A percentile compares a stretch with the other conserved stretches of the same genome.
Conservation (phyloP, 345 rosid species). For the Lepidium africanum region DNA sequence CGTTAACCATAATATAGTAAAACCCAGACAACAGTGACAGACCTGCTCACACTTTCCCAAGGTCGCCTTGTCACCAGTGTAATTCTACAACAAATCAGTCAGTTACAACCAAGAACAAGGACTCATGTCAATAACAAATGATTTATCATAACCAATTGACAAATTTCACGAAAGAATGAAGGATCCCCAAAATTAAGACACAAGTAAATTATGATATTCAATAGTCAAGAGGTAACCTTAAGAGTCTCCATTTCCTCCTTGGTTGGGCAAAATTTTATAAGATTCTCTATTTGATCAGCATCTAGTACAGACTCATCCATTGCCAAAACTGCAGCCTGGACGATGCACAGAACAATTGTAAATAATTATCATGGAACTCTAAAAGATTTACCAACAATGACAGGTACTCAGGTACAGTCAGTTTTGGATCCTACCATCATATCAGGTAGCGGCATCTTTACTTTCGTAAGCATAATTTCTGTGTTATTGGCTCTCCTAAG, state of each 20-base stretch:
- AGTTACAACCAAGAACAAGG: constrained; percentile 8
- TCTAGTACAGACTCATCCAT: constrained; percentile 91
- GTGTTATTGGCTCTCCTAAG: constrained; percentile 98
- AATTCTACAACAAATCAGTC: constrained; percentile 41
- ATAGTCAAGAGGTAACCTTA: constrained; percentile 51
- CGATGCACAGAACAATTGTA: constrained; percentile 10
- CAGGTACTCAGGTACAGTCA: not conserved
- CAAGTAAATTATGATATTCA: not conserved
- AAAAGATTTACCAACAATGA: not conserved
- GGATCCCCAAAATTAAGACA: not conserved
- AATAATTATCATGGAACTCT: constrained; percentile 1
- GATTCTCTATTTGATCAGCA: constrained; percentile 97
- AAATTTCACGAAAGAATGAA: not conserved
- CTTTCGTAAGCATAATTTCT: constrained; percentile 99
- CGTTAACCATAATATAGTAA: not conserved
- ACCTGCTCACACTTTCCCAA: constrained; percentile 99
- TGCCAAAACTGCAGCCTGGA: constrained; percentile 90
- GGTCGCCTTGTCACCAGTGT: constrained; percentile 68
- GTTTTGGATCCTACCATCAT: constrained; percentile 80
- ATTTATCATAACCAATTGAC: not conserved
- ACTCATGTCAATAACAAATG: not conserved
- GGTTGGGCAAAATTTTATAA: constrained; percentile 94
- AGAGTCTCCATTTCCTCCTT: constrained; percentile 99
- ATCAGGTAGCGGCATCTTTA: constrained; percentile 96
- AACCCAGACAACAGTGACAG: constrained; percentile 15